phyloP scores from a whole-genome alignment of 73 alveolate genomes.

The Paramecium pentaurelia region DNA sequence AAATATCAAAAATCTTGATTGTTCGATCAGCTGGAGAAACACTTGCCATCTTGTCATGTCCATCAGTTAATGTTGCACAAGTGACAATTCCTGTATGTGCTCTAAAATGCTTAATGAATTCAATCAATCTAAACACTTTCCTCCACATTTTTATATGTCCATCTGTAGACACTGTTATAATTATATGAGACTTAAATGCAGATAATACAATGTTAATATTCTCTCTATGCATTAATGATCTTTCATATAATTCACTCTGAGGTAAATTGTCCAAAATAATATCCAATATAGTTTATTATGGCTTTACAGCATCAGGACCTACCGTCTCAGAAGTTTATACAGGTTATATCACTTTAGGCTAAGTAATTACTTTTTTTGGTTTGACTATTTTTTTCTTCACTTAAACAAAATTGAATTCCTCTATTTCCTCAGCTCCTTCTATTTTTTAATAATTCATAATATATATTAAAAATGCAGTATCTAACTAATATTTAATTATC shows the following conservation, averaged over 20 bases:
- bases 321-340: background rate
- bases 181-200: conserved; percentile 72
- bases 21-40: conserved; percentile 79
- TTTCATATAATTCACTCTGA: conserved; percentile 75
- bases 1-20: conserved; percentile 83
- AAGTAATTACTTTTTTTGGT: background rate
- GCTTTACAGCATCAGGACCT: background rate
- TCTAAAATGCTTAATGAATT: conserved; percentile 83
- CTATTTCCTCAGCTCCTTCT: background rate
- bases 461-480: too few relatives aligned
- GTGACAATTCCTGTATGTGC: conserved; percentile 86
- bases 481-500: too few relatives aligned
- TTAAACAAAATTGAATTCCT: background rate
- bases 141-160: conserved; percentile 94
- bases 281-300: conserved; percentile 16
- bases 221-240: conserved; percentile 81
- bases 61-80: conserved; percentile 71
- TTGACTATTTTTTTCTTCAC: background rate
- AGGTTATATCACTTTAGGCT: background rate
- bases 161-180: conserved; percentile 84
- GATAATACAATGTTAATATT: conserved; percentile 64
- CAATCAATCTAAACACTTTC: conserved; percentile 81
- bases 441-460: background rate
- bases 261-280: conserved; percentile 65
- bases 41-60: conserved; percentile 77